Base-by-base conservation (phyloP, 768 basidiomycete species). In the Russula olivacea region DNA sequence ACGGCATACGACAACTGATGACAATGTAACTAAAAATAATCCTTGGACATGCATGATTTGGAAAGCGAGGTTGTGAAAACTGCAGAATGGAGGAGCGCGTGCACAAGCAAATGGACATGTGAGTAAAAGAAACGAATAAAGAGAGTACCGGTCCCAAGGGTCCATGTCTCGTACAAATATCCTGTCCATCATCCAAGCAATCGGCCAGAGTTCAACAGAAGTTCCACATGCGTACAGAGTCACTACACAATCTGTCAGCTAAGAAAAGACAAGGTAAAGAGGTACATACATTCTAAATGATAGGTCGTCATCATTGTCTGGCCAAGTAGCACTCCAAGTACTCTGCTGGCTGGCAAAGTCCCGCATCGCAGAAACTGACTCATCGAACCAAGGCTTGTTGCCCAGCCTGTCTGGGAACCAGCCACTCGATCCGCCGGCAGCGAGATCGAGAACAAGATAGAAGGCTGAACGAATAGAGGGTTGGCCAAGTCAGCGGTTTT, bases 391-490 rank as follows among this genome's bases (percentile, higher is more conserved):
- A 80, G 73, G 72, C 73, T 79, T 79, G 67, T 75, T 77, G 19
- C 91, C 91, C 49, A 88, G 83, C 11, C 78, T 73, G 61, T 83
- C 82, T 3, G 78, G 78, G 78, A 82, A 83, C 79, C 79, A 83
- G 34, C 86, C 92, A 66, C 83, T 91, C 41, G 89, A 91, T 2
- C 86, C 86, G 11, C 93, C 93, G 11, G 83, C 90, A 2, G 86
- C 91, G 40, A 94, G 81, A 71, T 89, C 82, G 71, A 95, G 75
- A 69, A 91, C 84, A 28, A 94, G 75, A 75, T 90, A 94, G 74
- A 95, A 93, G 19, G 84, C 86, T 84, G 60, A 43, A 48, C 21
- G 64, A 57, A 70, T 69, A 45, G 5, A 4, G 62, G 32, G 49
- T 51, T 21, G 54, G n/a, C 15, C 28, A 12, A 8, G 12, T 38